These are phyloP conservation scores for Warburgia ugandensis DNA, from an alignment of 164 flowering plant genomes.

Conservation along the genomic window DNA sequence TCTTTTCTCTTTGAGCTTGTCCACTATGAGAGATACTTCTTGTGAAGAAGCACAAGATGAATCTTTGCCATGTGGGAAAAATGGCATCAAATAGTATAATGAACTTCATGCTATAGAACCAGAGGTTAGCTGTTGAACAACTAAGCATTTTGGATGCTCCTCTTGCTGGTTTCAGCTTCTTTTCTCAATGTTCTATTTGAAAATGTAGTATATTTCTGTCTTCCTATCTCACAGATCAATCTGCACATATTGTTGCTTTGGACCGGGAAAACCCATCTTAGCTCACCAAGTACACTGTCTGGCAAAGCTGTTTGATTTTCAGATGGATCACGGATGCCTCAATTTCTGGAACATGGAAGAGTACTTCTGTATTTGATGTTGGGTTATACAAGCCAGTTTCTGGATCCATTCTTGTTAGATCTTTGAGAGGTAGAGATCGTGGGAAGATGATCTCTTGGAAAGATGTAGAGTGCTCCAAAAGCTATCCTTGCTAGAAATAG, in stretches of 20 bases:
- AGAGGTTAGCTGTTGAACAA: slow-evolving; percentile 44
- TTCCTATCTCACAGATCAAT: slow-evolving; percentile 50
- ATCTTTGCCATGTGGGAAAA: slow-evolving; percentile 11
- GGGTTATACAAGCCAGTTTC: slow-evolving; percentile 69
- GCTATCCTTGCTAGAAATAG: slow-evolving; percentile 41
- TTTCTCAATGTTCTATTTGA: neutral
- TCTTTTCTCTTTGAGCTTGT: slow-evolving; percentile 43
- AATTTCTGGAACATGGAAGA: slow-evolving; percentile 31
- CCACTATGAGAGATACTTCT: slow-evolving; percentile 18
- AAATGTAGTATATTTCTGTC: neutral
- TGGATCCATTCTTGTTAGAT: slow-evolving; percentile 58
- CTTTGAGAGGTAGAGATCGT: slow-evolving; percentile 78
- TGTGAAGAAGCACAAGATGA: slow-evolving; percentile 1
- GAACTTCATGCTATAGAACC: slow-evolving; percentile 93
- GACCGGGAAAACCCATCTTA: slow-evolving; percentile 53
- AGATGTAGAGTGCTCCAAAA: slow-evolving; percentile 46
- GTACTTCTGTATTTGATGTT: slow-evolving; percentile 55
- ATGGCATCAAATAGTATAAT: slow-evolving; percentile 45
- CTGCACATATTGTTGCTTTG: slow-evolving; percentile 55
- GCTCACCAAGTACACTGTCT: slow-evolving; percentile 73
- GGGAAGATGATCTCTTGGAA: slow-evolving; percentile 93
- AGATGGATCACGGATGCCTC: slow-evolving; percentile 34
- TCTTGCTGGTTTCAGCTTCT: neutral
- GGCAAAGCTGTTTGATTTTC: slow-evolving; percentile 83
- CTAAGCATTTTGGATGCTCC: neutral